A percentile compares a stretch with the other conserved stretches of the same genome.
Conservation (phyloP, 2,329 filamentous ascomycete species). For the Neofusicoccum parvum region DNA sequence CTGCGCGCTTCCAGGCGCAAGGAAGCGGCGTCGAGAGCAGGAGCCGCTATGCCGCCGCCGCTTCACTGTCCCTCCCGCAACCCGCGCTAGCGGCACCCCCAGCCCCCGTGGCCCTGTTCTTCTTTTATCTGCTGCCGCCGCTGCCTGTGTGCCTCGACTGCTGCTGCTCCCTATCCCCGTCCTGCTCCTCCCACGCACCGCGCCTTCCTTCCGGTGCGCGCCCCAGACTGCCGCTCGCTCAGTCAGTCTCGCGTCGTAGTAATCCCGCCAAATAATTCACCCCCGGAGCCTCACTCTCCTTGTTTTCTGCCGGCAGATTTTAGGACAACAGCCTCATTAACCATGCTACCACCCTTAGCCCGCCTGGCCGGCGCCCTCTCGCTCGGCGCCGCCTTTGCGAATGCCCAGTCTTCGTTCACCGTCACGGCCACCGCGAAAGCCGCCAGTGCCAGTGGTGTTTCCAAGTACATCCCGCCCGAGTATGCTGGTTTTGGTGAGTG, state of each 20-base stretch:
- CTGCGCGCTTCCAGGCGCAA: constrained; percentile 5
- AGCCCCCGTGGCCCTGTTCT: neutral
- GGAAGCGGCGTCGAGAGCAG: constrained; percentile 5
- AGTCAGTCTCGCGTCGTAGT: neutral
- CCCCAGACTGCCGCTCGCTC: constrained; percentile 2
- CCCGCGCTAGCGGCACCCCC: neutral
- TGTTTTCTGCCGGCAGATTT: constrained; percentile 8
- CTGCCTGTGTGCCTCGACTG: neutral
- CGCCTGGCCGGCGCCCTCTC: constrained; percentile 7
- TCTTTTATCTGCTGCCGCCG: constrained; percentile 8
- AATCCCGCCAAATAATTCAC: too few species aligned
- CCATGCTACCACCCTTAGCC: constrained; percentile 3
- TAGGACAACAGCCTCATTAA: neutral
- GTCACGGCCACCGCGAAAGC: constrained; percentile 34
- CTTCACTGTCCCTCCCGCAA: too few species aligned
- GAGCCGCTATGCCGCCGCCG: neutral
- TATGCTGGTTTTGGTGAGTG: constrained; percentile 27
- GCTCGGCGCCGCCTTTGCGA: neutral
- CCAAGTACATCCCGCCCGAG: constrained; percentile 9
- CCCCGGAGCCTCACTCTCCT: neutral
- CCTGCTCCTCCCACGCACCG: neutral
- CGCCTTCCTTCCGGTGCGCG: neutral
- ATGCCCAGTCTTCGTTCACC: constrained; percentile 35
- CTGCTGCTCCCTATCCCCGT: neutral
- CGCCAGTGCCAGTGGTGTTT: constrained; percentile 27